Evolutionary conservation across 202 grass and related monocot genomes (phyloP), one percentile per base, ranked within the genome.

Genomic region (Hordeum pubiflorum): DNA sequence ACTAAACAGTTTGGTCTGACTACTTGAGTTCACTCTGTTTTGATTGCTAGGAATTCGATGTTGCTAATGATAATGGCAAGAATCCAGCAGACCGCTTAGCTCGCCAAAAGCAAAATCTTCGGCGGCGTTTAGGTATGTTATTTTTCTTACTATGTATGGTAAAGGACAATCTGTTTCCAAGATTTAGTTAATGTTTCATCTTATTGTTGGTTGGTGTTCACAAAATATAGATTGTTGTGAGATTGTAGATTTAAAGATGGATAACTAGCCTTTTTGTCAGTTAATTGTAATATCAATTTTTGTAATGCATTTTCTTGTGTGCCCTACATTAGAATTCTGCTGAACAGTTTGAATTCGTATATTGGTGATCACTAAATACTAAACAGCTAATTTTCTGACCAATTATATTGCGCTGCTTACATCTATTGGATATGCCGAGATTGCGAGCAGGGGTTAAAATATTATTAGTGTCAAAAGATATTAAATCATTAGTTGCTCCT

Each of bases 81-180:
- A 99, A 86, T 75, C 89, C 96, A 76, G 85, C 96, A 20, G 92
- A 99, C 62, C 88, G 96, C 32, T 82, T 99, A 84, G 89, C 92
- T 85, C 89, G 90, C 58, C 96, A 99, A 79, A 99, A 99, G 86
- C 69, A 93, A 91, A 99, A 93, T 87, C 96, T 99, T 62, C 96
- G 88, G 27, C 86, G 86, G 43, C 96, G 96, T 71, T 89, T 99
- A 91, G 96, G 94, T 97, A 83, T 74, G 85, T 44, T 44, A 61
- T 81, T 89, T 80, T 39, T 66, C 41, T 83, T 86, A 62, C n/a
- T 66, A 75, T 62, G 44, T 71, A 75, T 61, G 44, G 14, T 36
- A 31, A 57, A 26, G 18, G 1, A 26, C 38, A 60, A 17, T 8
- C 66, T 57, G 38, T 66, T 3, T 79, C 23, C 3, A 66, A 64